A percentile compares a stretch with the other conserved stretches of the same genome.
Evolutionary conservation across 768 basidiomycete species (phyloP).

Genomic region (Boletus sp.): DNA sequence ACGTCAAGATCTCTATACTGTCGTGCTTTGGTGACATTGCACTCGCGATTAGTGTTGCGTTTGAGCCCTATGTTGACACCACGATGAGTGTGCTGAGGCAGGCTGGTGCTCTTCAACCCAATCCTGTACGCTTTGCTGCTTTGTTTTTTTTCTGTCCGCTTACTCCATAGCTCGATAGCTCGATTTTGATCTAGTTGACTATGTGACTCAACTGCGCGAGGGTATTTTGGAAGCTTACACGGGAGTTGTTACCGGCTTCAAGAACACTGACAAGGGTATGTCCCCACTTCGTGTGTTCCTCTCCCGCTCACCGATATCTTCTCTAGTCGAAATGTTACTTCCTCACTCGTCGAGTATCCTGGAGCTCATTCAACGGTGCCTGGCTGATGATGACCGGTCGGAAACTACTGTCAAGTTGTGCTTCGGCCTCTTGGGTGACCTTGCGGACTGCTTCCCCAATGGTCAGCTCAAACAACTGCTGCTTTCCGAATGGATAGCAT

Average conservation of each 20-base stretch:
- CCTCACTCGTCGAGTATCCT: constrained; percentile 72
- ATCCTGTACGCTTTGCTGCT: constrained; percentile 57
- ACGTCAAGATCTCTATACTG: constrained; percentile 95
- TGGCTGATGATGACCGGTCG: constrained; percentile 78
- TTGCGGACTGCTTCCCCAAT: constrained; percentile 82
- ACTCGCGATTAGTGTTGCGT: constrained; percentile 79
- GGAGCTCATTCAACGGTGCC: constrained; percentile 74
- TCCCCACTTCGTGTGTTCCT: neutral
- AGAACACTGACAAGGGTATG: constrained; percentile 75
- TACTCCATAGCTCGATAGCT: constrained; percentile 41
- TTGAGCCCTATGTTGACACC: constrained; percentile 86
- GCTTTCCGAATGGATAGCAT: constrained; percentile 74
- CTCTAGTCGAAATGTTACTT: constrained; percentile 40
- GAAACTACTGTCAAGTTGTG: constrained; percentile 72
- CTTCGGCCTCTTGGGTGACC: constrained; percentile 88
- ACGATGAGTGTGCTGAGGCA: constrained; percentile 90
- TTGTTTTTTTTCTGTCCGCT: neutral
- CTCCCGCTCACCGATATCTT: neutral
- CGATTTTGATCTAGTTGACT: constrained; percentile 89
- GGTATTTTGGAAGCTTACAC: constrained; percentile 97
- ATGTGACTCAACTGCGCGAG: constrained; percentile 85
- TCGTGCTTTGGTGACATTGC: constrained; percentile 97
- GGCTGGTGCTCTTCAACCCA: constrained; percentile 84
- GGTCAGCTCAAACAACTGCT: constrained; percentile 80
- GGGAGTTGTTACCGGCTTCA: constrained; percentile 88